A percentile compares a stretch with the other conserved stretches of the same genome.
Conservation (phyloP, 2,329 filamentous ascomycete species). For the Cytospora schulzeri region DNA sequence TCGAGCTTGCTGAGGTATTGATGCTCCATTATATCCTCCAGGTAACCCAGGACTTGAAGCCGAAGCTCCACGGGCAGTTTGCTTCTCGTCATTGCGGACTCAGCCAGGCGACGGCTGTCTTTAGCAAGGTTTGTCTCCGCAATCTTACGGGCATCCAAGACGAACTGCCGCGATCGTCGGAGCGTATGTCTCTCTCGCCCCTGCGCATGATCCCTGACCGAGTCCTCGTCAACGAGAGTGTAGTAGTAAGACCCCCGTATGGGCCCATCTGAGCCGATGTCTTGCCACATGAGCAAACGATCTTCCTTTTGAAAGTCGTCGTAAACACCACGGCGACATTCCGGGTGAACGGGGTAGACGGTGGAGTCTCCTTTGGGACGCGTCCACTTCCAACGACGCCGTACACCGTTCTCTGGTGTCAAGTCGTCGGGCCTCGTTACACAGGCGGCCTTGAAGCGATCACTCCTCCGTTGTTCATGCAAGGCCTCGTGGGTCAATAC, state of each 20-base stretch:
- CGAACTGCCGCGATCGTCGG: constrained; percentile 16
- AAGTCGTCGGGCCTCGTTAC: constrained; percentile 7
- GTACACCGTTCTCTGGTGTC: constrained; percentile 17
- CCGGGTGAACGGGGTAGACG: background rate
- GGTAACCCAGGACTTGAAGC: constrained; percentile 1
- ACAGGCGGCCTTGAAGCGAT: constrained; percentile 11
- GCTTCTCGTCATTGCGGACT: background rate
- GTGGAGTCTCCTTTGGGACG: constrained; percentile 8
- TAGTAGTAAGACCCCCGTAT: constrained; percentile 2
- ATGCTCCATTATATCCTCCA: constrained; percentile 7
- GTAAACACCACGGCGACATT: background rate
- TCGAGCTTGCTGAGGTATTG: constrained; percentile 14
- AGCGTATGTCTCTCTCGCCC: background rate
- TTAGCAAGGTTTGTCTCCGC: background rate
- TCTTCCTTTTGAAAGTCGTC: background rate
- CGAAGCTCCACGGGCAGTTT: constrained; percentile 18
- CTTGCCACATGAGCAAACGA: constrained; percentile 11
- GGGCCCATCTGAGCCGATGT: constrained; percentile 3
- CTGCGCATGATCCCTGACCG: too few relatives aligned
- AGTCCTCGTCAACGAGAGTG: background rate
- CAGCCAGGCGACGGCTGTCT: constrained; percentile 4
- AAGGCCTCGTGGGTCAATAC: background rate
- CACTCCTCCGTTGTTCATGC: background rate
- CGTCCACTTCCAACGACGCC: background rate
- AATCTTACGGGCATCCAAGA: constrained; percentile 14